Evolutionary conservation across 495 filamentous ascomycete genomes (phyloP), one percentile per base, ranked within the genome.

Genomic region (Penicillium soppii): DNA sequence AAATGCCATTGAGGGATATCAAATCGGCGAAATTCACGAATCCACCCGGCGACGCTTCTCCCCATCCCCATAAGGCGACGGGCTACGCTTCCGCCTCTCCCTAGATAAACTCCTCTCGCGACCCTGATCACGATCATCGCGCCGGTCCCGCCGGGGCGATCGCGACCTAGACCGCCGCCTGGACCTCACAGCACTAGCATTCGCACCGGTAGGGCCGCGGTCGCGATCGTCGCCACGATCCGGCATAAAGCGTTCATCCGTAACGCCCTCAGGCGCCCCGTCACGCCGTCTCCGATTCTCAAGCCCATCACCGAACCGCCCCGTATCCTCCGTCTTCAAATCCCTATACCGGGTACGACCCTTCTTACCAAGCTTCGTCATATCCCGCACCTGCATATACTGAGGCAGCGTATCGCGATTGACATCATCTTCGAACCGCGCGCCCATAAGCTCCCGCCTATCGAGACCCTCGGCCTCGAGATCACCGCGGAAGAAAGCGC

Each of bases 351-450:
- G 88, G 13, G 92, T 96, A 15, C 91, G 82, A 1, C 94, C 92
- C 71, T 95, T 95, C 76, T 87, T 89, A 3, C 94, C 94, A 9
- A 97, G 63, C 75, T 92, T 91, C 17, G 94, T 92, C 87, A 91
- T 88, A 69, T 97, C 94, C 40, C 94, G 77, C 58, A 96, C 82
- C 72, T 96, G 94, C 80, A 99, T 83, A 52, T 92, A 92, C 72
- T 96, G 84, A 12, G 94, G 95, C 54, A 99, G 68, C 16, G 90
- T 70, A 58, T 92, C 89, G 36, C 87, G 82, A 43, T 78, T 75
- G 10, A 90, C 84, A 52, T 95, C 87, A 61, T 98, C 95, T 37
- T 76, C 83, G 54, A 90, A 91, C 23, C 79, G 66, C 6, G 84
- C 75, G 13, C 90, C 90, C 83, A 92, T 92, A 43, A 95, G 73